phyloP scores from a whole-genome alignment of 2,329 filamentous ascomycete species.

The Blastomyces parvus region DNA sequence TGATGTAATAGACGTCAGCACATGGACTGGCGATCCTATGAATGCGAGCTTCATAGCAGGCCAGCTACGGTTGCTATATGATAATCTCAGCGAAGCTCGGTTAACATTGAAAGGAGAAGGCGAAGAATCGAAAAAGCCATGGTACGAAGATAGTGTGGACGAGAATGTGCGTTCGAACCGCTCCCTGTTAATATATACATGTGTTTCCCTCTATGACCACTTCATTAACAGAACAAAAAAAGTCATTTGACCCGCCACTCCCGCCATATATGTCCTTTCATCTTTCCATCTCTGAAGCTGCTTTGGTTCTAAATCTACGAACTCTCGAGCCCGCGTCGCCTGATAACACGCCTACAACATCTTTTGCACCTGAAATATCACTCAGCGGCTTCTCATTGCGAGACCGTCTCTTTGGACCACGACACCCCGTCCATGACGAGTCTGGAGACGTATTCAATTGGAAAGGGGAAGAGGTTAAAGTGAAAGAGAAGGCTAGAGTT shows the following conservation, averaged over 20 bases:
- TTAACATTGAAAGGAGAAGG: slow-evolving; percentile 48
- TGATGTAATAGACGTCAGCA: slow-evolving; percentile 69
- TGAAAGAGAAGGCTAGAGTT: slow-evolving; percentile 80
- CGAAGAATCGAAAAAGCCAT: slow-evolving; percentile 42
- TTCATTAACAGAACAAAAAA: not conserved
- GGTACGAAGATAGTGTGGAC: slow-evolving; percentile 47
- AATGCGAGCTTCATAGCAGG: slow-evolving; percentile 50
- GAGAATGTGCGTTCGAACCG: slow-evolving; percentile 44
- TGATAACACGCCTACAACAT: slow-evolving; percentile 50
- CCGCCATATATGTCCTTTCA: slow-evolving; percentile 61
- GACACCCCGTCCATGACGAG: slow-evolving; percentile 65
- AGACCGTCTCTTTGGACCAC: slow-evolving; percentile 43
- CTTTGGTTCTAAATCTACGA: slow-evolving; percentile 59
- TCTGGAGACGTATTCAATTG: slow-evolving; percentile 66
- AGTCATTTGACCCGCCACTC: slow-evolving; percentile 50
- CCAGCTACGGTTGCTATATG: slow-evolving; percentile 49
- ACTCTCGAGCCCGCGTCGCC: slow-evolving; percentile 56
- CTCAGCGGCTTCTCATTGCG: slow-evolving; percentile 49
- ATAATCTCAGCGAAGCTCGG: slow-evolving; percentile 54
- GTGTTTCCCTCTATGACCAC: not conserved
- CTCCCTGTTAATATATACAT: not conserved
- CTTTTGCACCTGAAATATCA: slow-evolving; percentile 59
- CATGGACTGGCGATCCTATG: slow-evolving; percentile 58
- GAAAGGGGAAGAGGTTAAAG: slow-evolving; percentile 62
- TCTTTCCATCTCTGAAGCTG: slow-evolving; percentile 60